Percentiles rank a stretch among this genome's conserved stretches.
Evolutionary conservation across 306 rosid genomes (phyloP).

Genomic region (Senna siamea): DNA sequence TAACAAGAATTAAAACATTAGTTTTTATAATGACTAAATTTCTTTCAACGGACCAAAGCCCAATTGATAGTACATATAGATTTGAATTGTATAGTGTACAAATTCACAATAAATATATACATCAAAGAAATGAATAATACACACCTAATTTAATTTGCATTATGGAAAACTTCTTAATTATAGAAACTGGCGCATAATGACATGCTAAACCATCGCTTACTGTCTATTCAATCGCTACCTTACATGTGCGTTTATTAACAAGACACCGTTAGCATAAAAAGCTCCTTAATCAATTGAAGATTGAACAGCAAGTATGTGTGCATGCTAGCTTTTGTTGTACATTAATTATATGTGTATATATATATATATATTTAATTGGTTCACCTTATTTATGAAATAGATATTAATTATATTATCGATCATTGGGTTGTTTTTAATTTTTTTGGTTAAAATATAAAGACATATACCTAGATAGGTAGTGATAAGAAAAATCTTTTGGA

Average conservation of each 20-base stretch:
- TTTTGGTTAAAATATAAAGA: too few species aligned
- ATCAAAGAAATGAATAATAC: too few species aligned
- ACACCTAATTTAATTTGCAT: neutral
- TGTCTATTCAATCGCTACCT: constrained; percentile 9
- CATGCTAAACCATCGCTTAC: neutral
- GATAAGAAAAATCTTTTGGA: constrained; percentile 28
- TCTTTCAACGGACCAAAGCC: too few species aligned
- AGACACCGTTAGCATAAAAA: neutral
- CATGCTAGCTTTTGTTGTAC: constrained; percentile 8
- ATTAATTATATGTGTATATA: too few species aligned
- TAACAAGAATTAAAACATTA: too few species aligned
- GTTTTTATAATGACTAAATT: too few species aligned
- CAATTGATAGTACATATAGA: too few species aligned
- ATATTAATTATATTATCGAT: neutral
- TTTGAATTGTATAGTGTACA: too few species aligned
- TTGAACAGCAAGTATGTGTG: constrained; percentile 15
- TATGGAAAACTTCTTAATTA: neutral
- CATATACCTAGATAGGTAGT: too few species aligned
- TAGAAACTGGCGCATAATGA: constrained; percentile 7
- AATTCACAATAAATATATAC: too few species aligned
- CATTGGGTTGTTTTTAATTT: neutral
- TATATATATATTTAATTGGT: neutral
- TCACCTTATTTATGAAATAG: neutral
- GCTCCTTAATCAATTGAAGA: constrained; percentile 19
- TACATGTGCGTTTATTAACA: neutral